Base-by-base conservation (phyloP, 805 yeast species). In the Ogataea minuta region DNA sequence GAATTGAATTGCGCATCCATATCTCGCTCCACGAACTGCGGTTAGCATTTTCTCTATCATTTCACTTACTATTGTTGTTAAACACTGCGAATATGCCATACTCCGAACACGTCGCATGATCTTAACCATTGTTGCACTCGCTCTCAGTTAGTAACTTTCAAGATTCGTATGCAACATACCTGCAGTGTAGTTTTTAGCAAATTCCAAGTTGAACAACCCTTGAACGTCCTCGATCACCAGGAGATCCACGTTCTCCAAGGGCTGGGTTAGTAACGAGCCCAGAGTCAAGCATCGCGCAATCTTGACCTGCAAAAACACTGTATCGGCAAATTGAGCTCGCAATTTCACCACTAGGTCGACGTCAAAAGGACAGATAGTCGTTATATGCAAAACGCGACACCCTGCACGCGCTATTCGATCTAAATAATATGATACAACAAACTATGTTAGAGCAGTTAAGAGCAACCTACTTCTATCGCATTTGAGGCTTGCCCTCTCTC, bases 141-240 rank as follows among this genome's bases (percentile, higher is more conserved):
- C 57, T 52, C 23, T 9, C 23, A 9, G 37, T 39, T 32, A 39
- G 52, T 39, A 25, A 17, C 21, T n/a, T 17, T 12, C 6, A n/a
- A 15, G 2, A 9, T 3, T 19, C 21, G 5, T 19, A 13, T 11
- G n/a, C 13, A 21, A 53, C 62, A 36, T 45, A 56, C 63, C 61
- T 12, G 36, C 15, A 1, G 45, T 41, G 32, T 50, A 50, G 32
- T 52, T 45, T 21, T 50, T 54, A 31, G 44, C 52, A 23, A 45
- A 44, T 23, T 51, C 57, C 6, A 53, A 19, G 32, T 58, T 57
- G 39, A 59, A 56, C n/a, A 53, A 34, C 15, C 48, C 57, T 13
- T 46, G 47, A 6, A 61, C 31, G 29, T 61, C 64, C 40, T 60
- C 60, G 11, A 61, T 41, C 3, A 61, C 51, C 10, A 58, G 20